phyloP scores from a whole-genome alignment of 2,329 filamentous ascomycete genomes.

The Teratosphaeria viscida region DNA sequence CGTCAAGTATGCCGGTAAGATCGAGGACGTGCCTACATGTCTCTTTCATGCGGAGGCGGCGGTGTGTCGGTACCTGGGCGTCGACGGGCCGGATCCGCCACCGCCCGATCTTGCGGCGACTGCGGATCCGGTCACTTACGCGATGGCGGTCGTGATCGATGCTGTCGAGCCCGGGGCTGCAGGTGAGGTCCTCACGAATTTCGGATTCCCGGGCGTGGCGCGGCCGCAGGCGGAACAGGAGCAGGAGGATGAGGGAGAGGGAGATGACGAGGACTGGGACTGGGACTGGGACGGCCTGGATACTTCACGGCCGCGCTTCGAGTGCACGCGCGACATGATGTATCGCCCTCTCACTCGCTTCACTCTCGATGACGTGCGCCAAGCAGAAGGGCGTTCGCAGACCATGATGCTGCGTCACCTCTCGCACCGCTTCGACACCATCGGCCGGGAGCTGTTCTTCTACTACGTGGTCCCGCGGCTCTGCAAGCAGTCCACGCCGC shows the following conservation, averaged over 20 bases:
- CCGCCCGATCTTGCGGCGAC: background rate
- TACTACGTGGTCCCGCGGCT: slow-evolving; percentile 12
- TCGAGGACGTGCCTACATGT: slow-evolving; percentile 6
- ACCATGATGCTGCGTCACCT: slow-evolving; percentile 11
- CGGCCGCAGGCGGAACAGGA: background rate
- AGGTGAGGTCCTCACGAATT: background rate
- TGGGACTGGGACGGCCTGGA: slow-evolving; percentile 2
- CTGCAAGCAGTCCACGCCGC: slow-evolving; percentile 7
- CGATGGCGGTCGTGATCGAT: background rate
- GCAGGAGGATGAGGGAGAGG: background rate
- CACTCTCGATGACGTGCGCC: slow-evolving; percentile 6
- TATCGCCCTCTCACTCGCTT: slow-evolving; percentile 12
- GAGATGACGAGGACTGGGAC: background rate
- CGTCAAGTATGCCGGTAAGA: slow-evolving; percentile 7
- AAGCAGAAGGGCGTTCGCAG: slow-evolving; percentile 9
- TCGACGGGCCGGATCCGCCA: background rate
- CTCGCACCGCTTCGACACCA: slow-evolving; percentile 9
- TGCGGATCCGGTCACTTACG: background rate
- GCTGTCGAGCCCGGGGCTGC: background rate
- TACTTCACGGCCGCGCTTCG: slow-evolving; percentile 7
- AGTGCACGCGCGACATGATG: slow-evolving; percentile 6
- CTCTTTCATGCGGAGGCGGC: slow-evolving; percentile 8
- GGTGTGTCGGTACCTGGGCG: slow-evolving; percentile 8
- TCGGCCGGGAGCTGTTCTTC: slow-evolving; percentile 10
- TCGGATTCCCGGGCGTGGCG: background rate